A percentile compares a stretch with the other conserved stretches of the same genome.
These are phyloP conservation scores for Camelina sativa DNA, from an alignment of 345 rosid species.

Conservation along the genomic window DNA sequence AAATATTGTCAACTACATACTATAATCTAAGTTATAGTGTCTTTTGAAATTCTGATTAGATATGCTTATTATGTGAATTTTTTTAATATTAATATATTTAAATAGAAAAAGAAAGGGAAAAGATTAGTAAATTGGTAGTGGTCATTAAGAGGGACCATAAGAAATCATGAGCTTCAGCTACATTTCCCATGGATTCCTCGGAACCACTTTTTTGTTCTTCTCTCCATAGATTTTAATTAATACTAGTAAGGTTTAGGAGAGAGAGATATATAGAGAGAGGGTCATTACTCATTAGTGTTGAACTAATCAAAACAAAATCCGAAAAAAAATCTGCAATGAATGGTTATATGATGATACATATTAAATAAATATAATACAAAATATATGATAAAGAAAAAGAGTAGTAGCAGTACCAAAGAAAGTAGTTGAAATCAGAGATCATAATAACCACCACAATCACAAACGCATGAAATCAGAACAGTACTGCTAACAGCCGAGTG, in stretches of 20 bases:
- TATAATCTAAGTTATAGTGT: neutral
- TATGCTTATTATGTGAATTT: neutral
- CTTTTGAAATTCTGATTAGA: neutral
- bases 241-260: constrained; percentile 20
- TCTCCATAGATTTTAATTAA: neutral
- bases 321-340: constrained; percentile 18
- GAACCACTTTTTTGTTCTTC: constrained; percentile 30
- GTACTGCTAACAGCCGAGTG: constrained; percentile 26
- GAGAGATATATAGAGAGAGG: neutral
- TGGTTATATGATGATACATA: constrained; percentile 28
- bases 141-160: constrained; percentile 38
- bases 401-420: neutral
- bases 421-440: constrained; percentile 23
- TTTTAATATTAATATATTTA: neutral
- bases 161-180: constrained; percentile 42
- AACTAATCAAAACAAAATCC: constrained; percentile 32
- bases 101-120: neutral
- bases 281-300: constrained; percentile 14
- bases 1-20: neutral
- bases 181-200: constrained; percentile 44
- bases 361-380: neutral
- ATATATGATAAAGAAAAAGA: constrained; percentile 2
- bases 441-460: constrained; percentile 19
- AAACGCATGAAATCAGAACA: constrained; percentile 37
- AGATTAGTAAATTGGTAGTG: constrained; percentile 28